These are phyloP conservation scores for Earliella scabrosa DNA, from an alignment of 1,284 basidiomycete species.

Conservation along the genomic window DNA sequence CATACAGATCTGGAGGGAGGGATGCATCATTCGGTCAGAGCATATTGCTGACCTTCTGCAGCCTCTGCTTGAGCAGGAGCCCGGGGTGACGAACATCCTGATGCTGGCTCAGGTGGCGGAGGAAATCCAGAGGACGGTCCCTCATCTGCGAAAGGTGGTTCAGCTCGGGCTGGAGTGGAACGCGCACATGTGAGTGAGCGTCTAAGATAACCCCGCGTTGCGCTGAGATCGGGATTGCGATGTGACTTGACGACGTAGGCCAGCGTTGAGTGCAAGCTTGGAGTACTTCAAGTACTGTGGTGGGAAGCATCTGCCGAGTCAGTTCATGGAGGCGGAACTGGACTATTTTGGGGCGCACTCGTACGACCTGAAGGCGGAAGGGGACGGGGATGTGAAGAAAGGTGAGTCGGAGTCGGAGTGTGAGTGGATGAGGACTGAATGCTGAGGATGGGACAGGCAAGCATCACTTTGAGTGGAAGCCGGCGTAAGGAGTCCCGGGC, in stretches of 20 bases:
- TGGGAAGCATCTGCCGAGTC: constrained; percentile 27
- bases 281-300: constrained; percentile 29
- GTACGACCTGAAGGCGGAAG: constrained; percentile 26
- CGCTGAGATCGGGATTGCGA: background rate
- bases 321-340: constrained; percentile 32
- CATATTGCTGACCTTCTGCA: constrained; percentile 27
- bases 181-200: constrained; percentile 26
- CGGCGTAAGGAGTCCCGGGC: constrained; percentile 18
- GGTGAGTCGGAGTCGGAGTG: constrained; percentile 9
- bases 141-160: constrained; percentile 23
- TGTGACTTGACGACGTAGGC: constrained; percentile 13
- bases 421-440: background rate
- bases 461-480: constrained; percentile 31
- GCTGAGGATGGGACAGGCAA: constrained; percentile 9
- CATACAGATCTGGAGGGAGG: constrained; percentile 28
- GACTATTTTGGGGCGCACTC: constrained; percentile 30
- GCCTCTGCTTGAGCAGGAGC: constrained; percentile 20
- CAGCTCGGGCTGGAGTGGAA: constrained; percentile 22
- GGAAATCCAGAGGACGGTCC: constrained; percentile 23
- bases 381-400: constrained; percentile 29
- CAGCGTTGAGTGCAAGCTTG: constrained; percentile 25
- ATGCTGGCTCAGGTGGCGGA: constrained; percentile 20
- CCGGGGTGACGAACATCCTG: constrained; percentile 19
- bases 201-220: background rate
- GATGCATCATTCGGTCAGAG: constrained; percentile 30